phyloP scores from a whole-genome alignment of 75 land plant genomes.

The Pseudotsuga menziesii region DNA sequence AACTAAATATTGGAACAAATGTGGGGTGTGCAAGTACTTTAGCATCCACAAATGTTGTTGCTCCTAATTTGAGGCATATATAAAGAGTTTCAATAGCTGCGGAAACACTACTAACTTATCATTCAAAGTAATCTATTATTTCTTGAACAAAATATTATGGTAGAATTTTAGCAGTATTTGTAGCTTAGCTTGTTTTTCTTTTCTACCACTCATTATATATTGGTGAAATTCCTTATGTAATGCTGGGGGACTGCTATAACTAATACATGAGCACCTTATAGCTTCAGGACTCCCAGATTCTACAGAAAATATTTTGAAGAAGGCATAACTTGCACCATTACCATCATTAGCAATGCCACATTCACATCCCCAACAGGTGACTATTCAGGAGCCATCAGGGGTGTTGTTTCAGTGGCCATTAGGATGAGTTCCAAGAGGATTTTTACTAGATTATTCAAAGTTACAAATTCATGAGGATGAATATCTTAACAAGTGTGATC shows the following conservation, averaged over 20 bases:
- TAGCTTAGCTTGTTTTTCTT: background rate
- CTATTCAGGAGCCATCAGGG: conserved; percentile 40
- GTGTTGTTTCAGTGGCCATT: conserved; percentile 77
- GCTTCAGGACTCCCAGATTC: conserved; percentile 68
- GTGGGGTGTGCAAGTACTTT: conserved; percentile 92
- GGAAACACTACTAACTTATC: conserved; percentile 90
- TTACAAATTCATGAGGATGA: conserved; percentile 34
- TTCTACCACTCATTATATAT: background rate
- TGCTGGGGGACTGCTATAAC: conserved; percentile 81
- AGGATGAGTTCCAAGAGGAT: conserved; percentile 53
- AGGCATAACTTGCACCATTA: conserved; percentile 82
- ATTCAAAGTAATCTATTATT: conserved; percentile 55
- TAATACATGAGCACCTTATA: conserved; percentile 91
- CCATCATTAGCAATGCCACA: conserved; percentile 51
- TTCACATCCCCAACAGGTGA: conserved; percentile 36
- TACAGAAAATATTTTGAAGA: conserved; percentile 66
- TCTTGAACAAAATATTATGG: background rate
- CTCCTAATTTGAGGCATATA: conserved; percentile 88
- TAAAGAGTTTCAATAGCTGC: conserved; percentile 99
- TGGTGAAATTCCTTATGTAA: conserved; percentile 10
- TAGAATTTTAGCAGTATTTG: background rate
- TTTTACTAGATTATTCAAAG: conserved; percentile 42
- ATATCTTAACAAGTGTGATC: conserved; percentile 27
- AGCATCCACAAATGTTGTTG: conserved; percentile 93
- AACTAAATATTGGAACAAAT: conserved; percentile 83